These are phyloP conservation scores for Macadamia tetraphylla DNA, from an alignment of 164 flowering plant species.

Conservation along the genomic window DNA sequence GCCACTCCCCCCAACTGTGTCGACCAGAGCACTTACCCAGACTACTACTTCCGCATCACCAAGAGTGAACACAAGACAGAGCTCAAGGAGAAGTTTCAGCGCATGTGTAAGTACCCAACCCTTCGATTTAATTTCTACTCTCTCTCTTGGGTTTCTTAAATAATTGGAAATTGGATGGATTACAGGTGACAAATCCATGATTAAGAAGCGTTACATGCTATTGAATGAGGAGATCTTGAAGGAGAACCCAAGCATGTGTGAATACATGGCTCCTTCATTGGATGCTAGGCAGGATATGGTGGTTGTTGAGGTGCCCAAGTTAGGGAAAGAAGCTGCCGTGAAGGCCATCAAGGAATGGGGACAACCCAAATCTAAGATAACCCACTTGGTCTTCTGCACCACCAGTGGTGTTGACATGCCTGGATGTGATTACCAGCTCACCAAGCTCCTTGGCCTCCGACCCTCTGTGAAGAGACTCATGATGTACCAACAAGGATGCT, in stretches of 20 bases:
- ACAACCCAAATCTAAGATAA: slow-evolving; percentile 50
- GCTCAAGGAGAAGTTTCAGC: slow-evolving; percentile 44
- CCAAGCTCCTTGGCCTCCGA: slow-evolving; percentile 48
- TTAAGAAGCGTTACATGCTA: slow-evolving; percentile 44
- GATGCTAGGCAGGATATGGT: slow-evolving; percentile 47
- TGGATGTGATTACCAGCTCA: slow-evolving; percentile 47
- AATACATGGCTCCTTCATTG: slow-evolving; percentile 40
- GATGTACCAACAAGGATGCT: slow-evolving; percentile 53
- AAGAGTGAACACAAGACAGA: slow-evolving; percentile 40
- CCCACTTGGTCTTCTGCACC: slow-evolving; percentile 54
- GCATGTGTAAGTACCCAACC: slow-evolving; percentile 39
- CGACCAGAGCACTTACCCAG: slow-evolving; percentile 25
- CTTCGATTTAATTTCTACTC: too few species aligned
- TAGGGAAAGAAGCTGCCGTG: slow-evolving; percentile 43
- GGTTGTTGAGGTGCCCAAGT: slow-evolving; percentile 41
- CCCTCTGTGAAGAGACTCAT: slow-evolving; percentile 50
- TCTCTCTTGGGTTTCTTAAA: too few species aligned
- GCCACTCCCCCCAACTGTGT: slow-evolving; percentile 3
- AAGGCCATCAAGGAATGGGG: slow-evolving; percentile 55
- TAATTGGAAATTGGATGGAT: too few species aligned
- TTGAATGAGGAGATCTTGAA: slow-evolving; percentile 42
- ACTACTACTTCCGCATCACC: slow-evolving; percentile 46
- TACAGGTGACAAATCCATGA: slow-evolving; percentile 46
- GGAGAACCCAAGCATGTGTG: slow-evolving; percentile 37
- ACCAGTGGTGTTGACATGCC: slow-evolving; percentile 53